Evolutionary conservation across 306 rosid species (phyloP).

Genomic region (Quillaja saponaria): DNA sequence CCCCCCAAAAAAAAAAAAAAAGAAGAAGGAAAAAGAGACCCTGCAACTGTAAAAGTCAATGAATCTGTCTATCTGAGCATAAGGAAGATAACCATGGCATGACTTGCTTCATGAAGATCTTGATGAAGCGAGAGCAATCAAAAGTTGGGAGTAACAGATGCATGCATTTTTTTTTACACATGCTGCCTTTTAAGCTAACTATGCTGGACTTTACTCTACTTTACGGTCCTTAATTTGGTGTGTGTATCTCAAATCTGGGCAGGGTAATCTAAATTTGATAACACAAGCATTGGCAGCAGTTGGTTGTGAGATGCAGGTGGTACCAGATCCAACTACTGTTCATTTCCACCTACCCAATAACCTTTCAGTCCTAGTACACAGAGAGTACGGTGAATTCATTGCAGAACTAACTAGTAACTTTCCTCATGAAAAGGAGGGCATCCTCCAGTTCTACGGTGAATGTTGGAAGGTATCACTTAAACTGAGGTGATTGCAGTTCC

Average conservation of each 20-base stretch:
- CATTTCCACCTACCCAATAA: conserved; percentile 85
- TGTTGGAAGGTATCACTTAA: conserved; percentile 93
- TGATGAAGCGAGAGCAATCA: conserved; percentile 22
- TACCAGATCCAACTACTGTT: conserved; percentile 96
- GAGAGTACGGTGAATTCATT: conserved; percentile 71
- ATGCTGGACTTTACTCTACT: conserved; percentile 29
- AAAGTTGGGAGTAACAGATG: too few species aligned
- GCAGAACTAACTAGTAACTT: conserved; percentile 64
- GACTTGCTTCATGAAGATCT: conserved; percentile 8
- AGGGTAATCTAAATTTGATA: conserved; percentile 96
- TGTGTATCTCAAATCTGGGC: conserved; percentile 36
- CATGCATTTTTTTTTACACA: neutral
- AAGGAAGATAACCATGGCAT: conserved; percentile 11
- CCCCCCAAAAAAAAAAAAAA: too few species aligned
- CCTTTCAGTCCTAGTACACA: conserved; percentile 77
- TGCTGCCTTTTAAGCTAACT: neutral
- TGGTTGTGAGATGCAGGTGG: conserved; percentile 79
- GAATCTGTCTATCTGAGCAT: conserved; percentile 8
- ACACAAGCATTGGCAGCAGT: conserved; percentile 96
- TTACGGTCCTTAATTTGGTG: conserved; percentile 15
- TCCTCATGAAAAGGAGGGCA: conserved; percentile 90
- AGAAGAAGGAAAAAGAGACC: neutral
- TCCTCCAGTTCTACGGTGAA: conserved; percentile 74
- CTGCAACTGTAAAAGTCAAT: neutral
- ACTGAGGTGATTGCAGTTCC: conserved; percentile 44